Percentiles rank a stretch among this genome's conserved stretches.
phyloP scores from a whole-genome alignment of 495 filamentous ascomycete genomes.

The Penicillium verhagenii region DNA sequence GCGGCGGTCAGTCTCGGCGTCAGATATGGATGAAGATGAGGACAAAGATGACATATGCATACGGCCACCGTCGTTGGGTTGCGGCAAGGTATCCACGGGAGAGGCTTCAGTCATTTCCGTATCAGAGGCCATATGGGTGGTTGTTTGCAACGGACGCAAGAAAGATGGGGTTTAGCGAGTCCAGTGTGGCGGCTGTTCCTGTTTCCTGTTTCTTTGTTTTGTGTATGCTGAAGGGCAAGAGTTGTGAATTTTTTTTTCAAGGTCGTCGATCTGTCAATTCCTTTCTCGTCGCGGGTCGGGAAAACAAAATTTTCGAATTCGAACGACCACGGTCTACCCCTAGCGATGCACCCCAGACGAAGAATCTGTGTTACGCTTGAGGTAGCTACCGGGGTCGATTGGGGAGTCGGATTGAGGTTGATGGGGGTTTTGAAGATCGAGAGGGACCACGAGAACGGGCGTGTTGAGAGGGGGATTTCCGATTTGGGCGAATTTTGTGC shows the following conservation, averaged over 20 bases:
- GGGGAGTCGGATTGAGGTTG: constrained; percentile 10
- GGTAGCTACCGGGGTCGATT: constrained; percentile 40
- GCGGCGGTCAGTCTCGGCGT: constrained; percentile 46
- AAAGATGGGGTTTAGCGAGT: constrained; percentile 16
- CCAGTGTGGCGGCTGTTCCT: constrained; percentile 24
- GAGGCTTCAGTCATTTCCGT: constrained; percentile 42
- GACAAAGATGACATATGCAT: constrained; percentile 44
- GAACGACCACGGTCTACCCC: constrained; percentile 43
- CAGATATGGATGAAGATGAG: constrained; percentile 48
- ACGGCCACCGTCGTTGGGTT: constrained; percentile 44
- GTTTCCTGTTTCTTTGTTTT: constrained; percentile 1
- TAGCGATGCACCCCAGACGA: constrained; percentile 45
- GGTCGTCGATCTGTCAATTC: not conserved
- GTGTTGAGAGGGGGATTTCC: constrained; percentile 2
- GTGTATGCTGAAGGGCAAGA: not conserved
- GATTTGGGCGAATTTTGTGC: not conserved
- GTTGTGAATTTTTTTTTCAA: constrained; percentile 4
- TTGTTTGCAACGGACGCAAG: constrained; percentile 21
- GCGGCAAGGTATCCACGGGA: constrained; percentile 44
- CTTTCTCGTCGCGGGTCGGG: not conserved
- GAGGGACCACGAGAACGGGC: constrained; percentile 9
- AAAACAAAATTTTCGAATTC: not conserved
- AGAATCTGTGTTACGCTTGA: constrained; percentile 46
- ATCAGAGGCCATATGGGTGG: constrained; percentile 39
- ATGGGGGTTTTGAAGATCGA: constrained; percentile 10